phyloP scores from a whole-genome alignment of 2,329 filamentous ascomycete genomes.

The Alternaria arbusti region DNA sequence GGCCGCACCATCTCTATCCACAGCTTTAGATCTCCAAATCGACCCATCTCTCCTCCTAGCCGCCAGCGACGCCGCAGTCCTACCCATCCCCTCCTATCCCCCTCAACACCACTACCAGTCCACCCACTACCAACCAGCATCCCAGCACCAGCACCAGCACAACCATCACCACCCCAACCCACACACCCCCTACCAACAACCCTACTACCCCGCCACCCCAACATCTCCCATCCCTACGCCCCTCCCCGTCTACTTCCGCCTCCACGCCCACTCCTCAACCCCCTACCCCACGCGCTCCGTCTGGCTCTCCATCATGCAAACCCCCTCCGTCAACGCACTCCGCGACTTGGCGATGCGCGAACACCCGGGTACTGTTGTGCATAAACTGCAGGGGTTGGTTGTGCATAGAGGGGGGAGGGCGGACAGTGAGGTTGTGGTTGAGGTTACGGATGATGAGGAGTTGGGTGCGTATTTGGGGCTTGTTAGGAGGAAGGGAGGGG shows the following conservation, averaged over 20 bases:
- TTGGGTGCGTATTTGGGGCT: constrained; percentile 74
- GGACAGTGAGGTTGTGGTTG: constrained; percentile 67
- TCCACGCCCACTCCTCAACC: constrained; percentile 59
- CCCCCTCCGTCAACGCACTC: constrained; percentile 66
- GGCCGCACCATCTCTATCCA: constrained; percentile 20
- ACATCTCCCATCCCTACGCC: background rate
- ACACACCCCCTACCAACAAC: constrained; percentile 9
- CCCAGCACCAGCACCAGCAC: background rate
- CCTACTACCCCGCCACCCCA: constrained; percentile 6
- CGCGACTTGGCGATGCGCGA: constrained; percentile 66
- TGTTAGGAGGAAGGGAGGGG: constrained; percentile 42
- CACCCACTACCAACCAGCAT: constrained; percentile 41
- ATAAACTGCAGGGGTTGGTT: constrained; percentile 70
- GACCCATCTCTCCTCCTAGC: constrained; percentile 68
- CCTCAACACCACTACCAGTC: constrained; percentile 17
- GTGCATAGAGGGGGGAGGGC: constrained; percentile 47
- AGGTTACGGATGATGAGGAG: constrained; percentile 74
- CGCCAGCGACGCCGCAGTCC: constrained; percentile 56
- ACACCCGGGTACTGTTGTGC: constrained; percentile 65
- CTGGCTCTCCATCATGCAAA: constrained; percentile 70
- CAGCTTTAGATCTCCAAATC: constrained; percentile 65
- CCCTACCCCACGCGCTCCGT: constrained; percentile 55
- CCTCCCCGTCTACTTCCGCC: constrained; percentile 13
- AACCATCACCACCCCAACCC: constrained; percentile 16
- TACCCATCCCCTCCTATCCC: constrained; percentile 28